Evolutionary conservation across 208 protist species (phyloP).

Genomic region (Endotrypanum monterogeii): DNA sequence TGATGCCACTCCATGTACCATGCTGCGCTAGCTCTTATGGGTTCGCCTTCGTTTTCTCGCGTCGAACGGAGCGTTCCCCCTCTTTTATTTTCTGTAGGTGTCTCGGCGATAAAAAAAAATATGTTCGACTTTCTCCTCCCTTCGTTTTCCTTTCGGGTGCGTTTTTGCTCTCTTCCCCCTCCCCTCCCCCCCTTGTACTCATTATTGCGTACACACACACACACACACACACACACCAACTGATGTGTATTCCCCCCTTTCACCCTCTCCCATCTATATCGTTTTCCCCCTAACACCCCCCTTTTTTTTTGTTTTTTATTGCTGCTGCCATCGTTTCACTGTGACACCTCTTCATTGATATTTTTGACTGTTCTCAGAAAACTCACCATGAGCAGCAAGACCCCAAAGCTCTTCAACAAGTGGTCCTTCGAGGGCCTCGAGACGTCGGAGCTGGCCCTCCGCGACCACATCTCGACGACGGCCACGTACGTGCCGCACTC

Average conservation of each 20-base stretch:
- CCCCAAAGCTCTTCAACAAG: conserved; percentile 92
- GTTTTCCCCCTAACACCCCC: not conserved
- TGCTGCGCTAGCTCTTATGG: not conserved
- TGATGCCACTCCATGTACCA: not conserved
- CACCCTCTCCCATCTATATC: too few species aligned
- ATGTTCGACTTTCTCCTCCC: not conserved
- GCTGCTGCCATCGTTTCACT: not conserved
- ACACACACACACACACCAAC: not conserved
- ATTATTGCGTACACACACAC: not conserved
- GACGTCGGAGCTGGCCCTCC: conserved; percentile 89
- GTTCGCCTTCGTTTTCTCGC: not conserved
- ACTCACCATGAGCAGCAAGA: conserved; percentile 12
- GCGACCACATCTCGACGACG: conserved; percentile 98
- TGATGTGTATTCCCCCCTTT: too few species aligned
- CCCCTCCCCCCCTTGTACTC: not conserved
- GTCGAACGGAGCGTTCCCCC: too few species aligned
- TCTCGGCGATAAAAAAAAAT: too few species aligned
- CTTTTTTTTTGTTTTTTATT: not conserved
- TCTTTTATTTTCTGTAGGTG: too few species aligned
- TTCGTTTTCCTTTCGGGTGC: not conserved
- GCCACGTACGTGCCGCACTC: conserved; percentile 98
- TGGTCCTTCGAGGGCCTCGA: conserved; percentile 87
- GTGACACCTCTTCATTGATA: too few species aligned
- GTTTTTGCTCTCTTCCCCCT: not conserved
- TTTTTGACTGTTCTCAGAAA: not conserved